These are phyloP conservation scores for Stylonectria norvegica DNA, from an alignment of 2,329 filamentous ascomycete species.

Conservation along the genomic window DNA sequence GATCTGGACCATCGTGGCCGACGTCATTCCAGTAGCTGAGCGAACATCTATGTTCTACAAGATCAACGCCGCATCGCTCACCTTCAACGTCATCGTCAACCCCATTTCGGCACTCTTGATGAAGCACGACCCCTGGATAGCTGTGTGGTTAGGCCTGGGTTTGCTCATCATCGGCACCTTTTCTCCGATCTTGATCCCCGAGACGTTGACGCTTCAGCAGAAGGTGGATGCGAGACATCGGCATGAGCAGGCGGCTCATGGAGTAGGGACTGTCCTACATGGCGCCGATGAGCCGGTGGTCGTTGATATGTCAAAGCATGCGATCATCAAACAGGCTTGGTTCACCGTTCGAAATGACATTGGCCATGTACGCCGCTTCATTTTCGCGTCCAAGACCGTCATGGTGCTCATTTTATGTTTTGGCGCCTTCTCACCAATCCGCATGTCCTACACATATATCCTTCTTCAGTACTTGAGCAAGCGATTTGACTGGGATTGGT, in stretches of 20 bases:
- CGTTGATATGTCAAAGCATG: conserved; percentile 13
- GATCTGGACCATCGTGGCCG: conserved; percentile 44
- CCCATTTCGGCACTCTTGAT: conserved; percentile 42
- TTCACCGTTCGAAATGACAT: conserved; percentile 30
- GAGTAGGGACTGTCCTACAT: not conserved
- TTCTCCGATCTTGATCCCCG: conserved; percentile 36
- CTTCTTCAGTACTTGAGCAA: conserved; percentile 53
- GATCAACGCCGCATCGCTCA: conserved; percentile 28
- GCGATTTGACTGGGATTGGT: conserved; percentile 49
- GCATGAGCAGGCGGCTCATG: conserved; percentile 1
- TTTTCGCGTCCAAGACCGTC: conserved; percentile 37
- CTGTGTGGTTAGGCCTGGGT: conserved; percentile 35
- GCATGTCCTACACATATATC: conserved; percentile 31
- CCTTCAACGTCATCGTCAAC: conserved; percentile 31
- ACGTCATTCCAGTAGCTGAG: conserved; percentile 37
- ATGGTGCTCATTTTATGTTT: conserved; percentile 37
- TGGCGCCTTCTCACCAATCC: conserved; percentile 26
- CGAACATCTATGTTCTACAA: conserved; percentile 41
- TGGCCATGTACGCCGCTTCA: conserved; percentile 37
- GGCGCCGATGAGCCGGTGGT: not conserved
- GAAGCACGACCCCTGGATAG: conserved; percentile 37
- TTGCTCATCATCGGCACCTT: conserved; percentile 29
- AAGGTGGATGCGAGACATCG: conserved; percentile 24
- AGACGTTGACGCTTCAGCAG: conserved; percentile 39
- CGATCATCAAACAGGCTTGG: conserved; percentile 20